Percentiles rank a stretch among this genome's conserved stretches.
Conservation (phyloP, 495 filamentous ascomycete species). For the Penicillium crystallinum region DNA sequence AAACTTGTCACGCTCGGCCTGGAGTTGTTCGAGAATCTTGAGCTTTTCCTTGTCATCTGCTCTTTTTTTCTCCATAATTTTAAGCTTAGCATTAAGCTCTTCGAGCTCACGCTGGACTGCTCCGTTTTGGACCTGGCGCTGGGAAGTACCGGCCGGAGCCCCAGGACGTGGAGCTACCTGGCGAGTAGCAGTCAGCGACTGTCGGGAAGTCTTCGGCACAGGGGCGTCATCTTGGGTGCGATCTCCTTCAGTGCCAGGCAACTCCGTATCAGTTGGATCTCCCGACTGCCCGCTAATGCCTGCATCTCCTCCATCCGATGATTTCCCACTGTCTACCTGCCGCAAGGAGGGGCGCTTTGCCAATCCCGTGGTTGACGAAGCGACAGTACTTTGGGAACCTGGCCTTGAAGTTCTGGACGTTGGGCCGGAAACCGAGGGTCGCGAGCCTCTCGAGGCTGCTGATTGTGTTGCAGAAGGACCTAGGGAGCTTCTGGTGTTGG, state of each 20-base stretch:
- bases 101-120: slow-evolving; percentile 63
- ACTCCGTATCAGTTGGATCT: slow-evolving; percentile 26
- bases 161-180: slow-evolving; percentile 19
- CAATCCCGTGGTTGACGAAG: slow-evolving; percentile 19
- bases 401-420: slow-evolving; percentile 32
- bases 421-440: slow-evolving; percentile 37
- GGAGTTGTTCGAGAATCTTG: slow-evolving; percentile 68
- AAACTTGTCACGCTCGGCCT: slow-evolving; percentile 78
- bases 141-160: slow-evolving; percentile 23
- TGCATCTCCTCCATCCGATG: slow-evolving; percentile 26
- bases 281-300: slow-evolving; percentile 28
- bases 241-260: slow-evolving; percentile 22
- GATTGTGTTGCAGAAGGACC: slow-evolving; percentile 51
- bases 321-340: slow-evolving; percentile 23
- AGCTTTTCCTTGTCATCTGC: slow-evolving; percentile 83
- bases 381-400: slow-evolving; percentile 23
- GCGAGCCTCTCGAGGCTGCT: slow-evolving; percentile 27
- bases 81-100: slow-evolving; percentile 72
- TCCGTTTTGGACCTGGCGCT: slow-evolving; percentile 27
- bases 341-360: slow-evolving; percentile 40
- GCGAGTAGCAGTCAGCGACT: slow-evolving; percentile 24
- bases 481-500: slow-evolving; percentile 58
- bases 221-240: slow-evolving; percentile 14
- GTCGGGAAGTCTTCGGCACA: slow-evolving; percentile 28
- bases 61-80: slow-evolving; percentile 75